A percentile compares a stretch with the other conserved stretches of the same genome.
Conservation (phyloP, 305 asterid species). For the Fraxinus nigra region DNA sequence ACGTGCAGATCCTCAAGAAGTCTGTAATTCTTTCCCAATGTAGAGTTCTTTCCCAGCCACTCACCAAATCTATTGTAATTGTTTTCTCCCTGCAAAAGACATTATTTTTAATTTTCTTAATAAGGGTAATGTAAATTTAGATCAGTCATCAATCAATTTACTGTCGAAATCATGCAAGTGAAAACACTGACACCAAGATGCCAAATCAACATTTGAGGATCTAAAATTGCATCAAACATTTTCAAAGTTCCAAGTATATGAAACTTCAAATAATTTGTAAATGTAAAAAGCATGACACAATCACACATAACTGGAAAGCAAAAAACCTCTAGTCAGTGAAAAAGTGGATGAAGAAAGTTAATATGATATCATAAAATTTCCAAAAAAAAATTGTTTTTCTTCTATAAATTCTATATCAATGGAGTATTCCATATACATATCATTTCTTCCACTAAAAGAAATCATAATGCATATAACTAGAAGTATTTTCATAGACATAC, state of each 20-base stretch:
- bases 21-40: constrained; percentile 79
- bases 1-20: constrained; percentile 91
- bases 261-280: not conserved
- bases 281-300: not conserved
- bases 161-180: not conserved
- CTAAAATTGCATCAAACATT: not conserved
- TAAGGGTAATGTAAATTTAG: not conserved
- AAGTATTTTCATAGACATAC: not conserved
- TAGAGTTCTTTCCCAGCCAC: constrained; percentile 98
- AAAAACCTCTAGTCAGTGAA: not conserved
- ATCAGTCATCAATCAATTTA: not conserved
- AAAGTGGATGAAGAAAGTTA: not conserved
- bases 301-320: not conserved
- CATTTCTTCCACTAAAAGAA: not conserved
- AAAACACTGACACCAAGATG: not conserved
- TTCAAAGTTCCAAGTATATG: not conserved
- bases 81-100: constrained; percentile 75
- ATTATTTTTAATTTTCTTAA: not conserved
- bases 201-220: not conserved
- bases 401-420: not conserved
- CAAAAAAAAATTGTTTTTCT: not conserved
- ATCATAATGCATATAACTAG: not conserved
- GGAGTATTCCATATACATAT: not conserved
- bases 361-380: not conserved
- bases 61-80: constrained; percentile 96